Evolutionary conservation across 1,284 basidiomycete species (phyloP), one percentile per base, ranked within the genome.

Genomic region (Pseudozyma tsukubaensis): DNA sequence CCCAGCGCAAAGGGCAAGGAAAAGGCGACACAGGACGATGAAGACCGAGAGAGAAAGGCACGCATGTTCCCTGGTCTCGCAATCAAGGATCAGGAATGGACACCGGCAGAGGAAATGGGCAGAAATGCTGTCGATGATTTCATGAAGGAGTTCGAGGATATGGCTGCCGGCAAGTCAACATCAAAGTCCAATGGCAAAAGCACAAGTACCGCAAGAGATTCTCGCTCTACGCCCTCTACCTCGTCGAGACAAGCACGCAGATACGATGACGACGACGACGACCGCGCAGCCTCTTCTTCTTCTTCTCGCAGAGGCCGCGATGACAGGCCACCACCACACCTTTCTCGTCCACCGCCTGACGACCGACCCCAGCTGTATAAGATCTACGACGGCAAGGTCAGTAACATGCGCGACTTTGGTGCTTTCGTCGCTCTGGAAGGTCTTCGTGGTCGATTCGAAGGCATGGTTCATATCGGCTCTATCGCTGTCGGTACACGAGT

Each of bases 391-490:
- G 96, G 94, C 8, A 91, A 90, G 61, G 91, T 99, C 24, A 89
- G 92, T 6, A 90, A 92, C 18, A 83, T 98, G 81, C 94, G 93
- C 84, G 96, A 99, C 76, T 99, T 98, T 85, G 96, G 96, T 56
- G 94, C 93, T 0, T 99, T 99, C 82, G 91, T 97, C 50, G 89
- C 89, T 32, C 86, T 99, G 4, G 94, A 98, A 74, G 96, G 95
- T 43, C 86, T 99, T 51, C 86, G 87, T 14, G 94, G 94, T 12
- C 88, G 93, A 43, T 90, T 89, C 13, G 96, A 99, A 88, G 94
- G 96, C 29, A 91, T 99, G 90, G 94, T 99, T 10, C 96, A 99
- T 84, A 91, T 99, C 64, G 93, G 93, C 48, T 93, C 92, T 68
- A 95, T 96, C 51, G 92, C 94, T 78, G 91, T 91, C 16, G 75